Base-by-base conservation (phyloP, 2,329 filamentous ascomycete genomes). In the Lasiodiplodia sp. region DNA sequence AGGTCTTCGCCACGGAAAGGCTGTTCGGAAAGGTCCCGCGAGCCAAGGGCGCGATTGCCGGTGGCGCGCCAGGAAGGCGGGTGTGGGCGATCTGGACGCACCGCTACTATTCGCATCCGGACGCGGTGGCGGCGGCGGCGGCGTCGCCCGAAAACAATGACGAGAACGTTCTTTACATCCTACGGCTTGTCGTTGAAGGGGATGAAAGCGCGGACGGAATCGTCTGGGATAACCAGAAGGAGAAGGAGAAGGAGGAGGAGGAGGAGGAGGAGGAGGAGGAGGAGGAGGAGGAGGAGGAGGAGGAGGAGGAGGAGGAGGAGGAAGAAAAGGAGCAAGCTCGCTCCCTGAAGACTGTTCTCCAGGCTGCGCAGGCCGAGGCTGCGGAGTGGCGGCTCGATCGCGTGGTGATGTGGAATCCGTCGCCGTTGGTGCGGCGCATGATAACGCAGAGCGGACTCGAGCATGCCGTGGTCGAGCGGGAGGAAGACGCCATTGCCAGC, bases 371-470 rank as follows among this genome's bases (percentile, higher is more conserved):
- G 73, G 79, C 79, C 4, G 88, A 95, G 78, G 93, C 93, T 1
- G 78, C 81, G 0, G 82, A 86, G 65, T 96, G 92, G 90, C 81
- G 86, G 28, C 87, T 92, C 78, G 82, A 84, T 44, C 84, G 86
- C 47, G 86, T 97, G 8, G 85, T 92, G 75, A 82, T 96, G 62
- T 97, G 94, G 94, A 96, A 96, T 76, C 93, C 93, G 0, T 14
- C 56, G 11, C 34, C 56, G 11, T 18, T 7, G 56, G 56, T 60
- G 1, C 34, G 10, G 6, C 1, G 12, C n/a, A 18, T 60, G 56
- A 44, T 60, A 44, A 18, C 28, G 28, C 38, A 64, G 34, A 73
- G 57, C 53, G 71, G 66, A 6, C 57, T 77, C 7, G 40, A 69
- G 14, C 63, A 72, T 68, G 31, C 18, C 7, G 58, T 80, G 5